Percentiles rank a stretch among this genome's conserved stretches.
phyloP scores from a whole-genome alignment of 2,329 filamentous ascomycete species.

The Penicillium corylophilum region DNA sequence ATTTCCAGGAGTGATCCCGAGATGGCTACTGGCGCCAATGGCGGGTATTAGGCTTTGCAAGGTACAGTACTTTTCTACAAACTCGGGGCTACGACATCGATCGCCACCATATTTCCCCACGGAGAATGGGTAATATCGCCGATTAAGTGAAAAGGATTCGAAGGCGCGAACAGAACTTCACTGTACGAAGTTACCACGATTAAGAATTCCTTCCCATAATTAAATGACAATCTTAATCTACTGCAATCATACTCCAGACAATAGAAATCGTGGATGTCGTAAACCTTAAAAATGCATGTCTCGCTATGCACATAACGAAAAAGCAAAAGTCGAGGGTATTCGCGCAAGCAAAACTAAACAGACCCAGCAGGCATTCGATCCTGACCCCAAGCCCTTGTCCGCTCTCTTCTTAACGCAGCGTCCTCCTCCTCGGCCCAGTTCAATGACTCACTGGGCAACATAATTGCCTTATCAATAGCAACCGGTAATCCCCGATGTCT shows the following conservation, averaged over 20 bases:
- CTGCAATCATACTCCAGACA: background rate
- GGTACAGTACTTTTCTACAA: background rate
- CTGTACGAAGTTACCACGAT: background rate
- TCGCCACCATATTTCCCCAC: background rate
- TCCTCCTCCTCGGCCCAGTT: conserved; percentile 46
- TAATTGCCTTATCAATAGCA: conserved; percentile 54
- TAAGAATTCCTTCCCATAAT: background rate
- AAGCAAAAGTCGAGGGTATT: background rate
- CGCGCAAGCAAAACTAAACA: conserved; percentile 16
- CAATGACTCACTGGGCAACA: conserved; percentile 41
- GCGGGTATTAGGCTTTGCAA: background rate
- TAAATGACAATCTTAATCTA: background rate
- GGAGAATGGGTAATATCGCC: background rate
- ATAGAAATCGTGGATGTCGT: background rate
- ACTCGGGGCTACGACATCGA: background rate
- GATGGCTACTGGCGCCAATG: background rate
- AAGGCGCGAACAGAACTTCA: background rate
- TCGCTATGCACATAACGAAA: background rate
- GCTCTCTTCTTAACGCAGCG: conserved; percentile 34
- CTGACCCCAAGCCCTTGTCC: conserved; percentile 22
- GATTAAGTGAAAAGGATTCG: background rate
- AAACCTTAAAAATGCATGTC: background rate
- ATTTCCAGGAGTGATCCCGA: background rate
- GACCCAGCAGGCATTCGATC: conserved; percentile 27
- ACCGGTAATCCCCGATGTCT: conserved; percentile 54